Evolutionary conservation across 2,329 filamentous ascomycete genomes (phyloP), one percentile per base, ranked within the genome.

Genomic region (Aspergillus caelatus): DNA sequence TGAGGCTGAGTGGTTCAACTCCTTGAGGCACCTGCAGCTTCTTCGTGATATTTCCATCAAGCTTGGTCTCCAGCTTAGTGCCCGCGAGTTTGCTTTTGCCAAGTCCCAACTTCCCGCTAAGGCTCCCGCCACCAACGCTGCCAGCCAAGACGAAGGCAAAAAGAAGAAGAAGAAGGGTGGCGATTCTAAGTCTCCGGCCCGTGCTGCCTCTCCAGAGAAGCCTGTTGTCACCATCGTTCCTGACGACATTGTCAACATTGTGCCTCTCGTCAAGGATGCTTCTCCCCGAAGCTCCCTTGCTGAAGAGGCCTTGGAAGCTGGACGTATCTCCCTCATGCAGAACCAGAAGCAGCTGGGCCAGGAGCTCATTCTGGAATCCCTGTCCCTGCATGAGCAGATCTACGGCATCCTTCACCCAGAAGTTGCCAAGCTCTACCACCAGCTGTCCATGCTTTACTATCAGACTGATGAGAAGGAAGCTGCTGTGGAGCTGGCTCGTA

Each of bases 351-450:
- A 97, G 80, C 88, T 99, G 53, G 95, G 95, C 46, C 94, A 97
- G 79, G 95, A 99, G 79, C 86, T 99, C 62, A 86, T 99, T 34
- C 83, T 98, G n/a, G 95, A 99, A 79, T 97, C 94, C 43, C 83
- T 99, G 65, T 97, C 95, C 53, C 84, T 99, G 50, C 94, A 99
- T 74, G 95, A 99, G 83, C 95, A 99, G 79, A 98, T 99, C 70
- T 99, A 99, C 74, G 95, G 95, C 65, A 96, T 98, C 62, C 85
- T 99, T 30, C 95, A 99, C 76, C 94, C 95, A 1, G 95, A 99
- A 80, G 94, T 98, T 64, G 95, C 94, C 54, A 89, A 94, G 67
- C 91, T 96, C 32, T 99, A 99, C 83, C 94, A 97, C 79, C 93
- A 91, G 58, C 81, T 99, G 53, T 97, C 95, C 3, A 97, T 96